Evolutionary conservation across 1,139 yeast genomes (phyloP), one percentile per base, ranked within the genome.

Genomic region (Sugiyamaella sp.): DNA sequence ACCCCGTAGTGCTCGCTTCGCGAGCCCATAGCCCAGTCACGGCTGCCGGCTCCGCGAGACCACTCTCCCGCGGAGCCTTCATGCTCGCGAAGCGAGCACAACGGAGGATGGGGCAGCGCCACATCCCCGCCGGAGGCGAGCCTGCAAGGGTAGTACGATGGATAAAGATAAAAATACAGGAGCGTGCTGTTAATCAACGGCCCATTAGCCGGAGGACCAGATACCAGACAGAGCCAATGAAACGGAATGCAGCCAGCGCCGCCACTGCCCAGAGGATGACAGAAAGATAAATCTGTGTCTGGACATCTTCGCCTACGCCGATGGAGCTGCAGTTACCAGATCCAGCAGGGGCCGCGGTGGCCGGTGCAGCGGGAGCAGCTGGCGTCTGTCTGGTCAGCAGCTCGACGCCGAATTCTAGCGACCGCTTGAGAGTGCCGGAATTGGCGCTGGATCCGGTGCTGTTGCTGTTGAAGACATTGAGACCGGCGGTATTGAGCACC

Each of bases 221-320:
- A 53, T 70, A 73, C 54, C 63, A 56, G 9, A 63, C 40, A 12
- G 73, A 61, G 17, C 93, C 91, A 38, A 82, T 55, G 60, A 86
- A 82, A 60, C 95, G 71, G 71, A 85, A 81, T 32, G 82, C 75
- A 0, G 93, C 89, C 78, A 86, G 76, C 32, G 79, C 85, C 1
- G 91, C 91, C 38, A 87, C 93, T 43, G 84, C 74, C 91, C 93
- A 86, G 55, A 86, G 76, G 49, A 86, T 79, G n/a, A 86, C 88
- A 12, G 89, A 82, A 72, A 86, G 78, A 66, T 85, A 86, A 2
- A 81, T 72, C 47, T 71, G 68, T 2, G 69, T 63, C 43, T 67
- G 58, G 14, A 61, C 54, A n/a, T 62, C 57, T 2, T 65, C 66
- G 10, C 61, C 57, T 2, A 57, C 59, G 3, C 68, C 69, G 10